Percentiles rank a stretch among this genome's conserved stretches.
phyloP scores from a whole-genome alignment of 768 basidiomycete genomes.

The Clitopilus passeckerianus region DNA sequence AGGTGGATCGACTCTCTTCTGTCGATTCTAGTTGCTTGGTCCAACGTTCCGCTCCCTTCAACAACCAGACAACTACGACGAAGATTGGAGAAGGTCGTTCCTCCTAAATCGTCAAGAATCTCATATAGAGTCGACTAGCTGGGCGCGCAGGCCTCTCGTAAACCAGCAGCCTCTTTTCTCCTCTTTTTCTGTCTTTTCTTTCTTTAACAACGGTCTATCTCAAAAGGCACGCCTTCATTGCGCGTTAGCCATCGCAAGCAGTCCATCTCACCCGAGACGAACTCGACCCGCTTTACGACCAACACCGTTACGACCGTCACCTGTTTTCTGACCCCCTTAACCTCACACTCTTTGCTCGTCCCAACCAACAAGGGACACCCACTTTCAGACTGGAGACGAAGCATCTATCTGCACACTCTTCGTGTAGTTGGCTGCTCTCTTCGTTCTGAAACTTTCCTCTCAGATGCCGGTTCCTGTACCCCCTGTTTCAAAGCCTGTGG shows the following conservation, averaged over 20 bases:
- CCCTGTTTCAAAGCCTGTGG: constrained; percentile 47
- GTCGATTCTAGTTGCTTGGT: constrained; percentile 46
- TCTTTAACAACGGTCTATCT: constrained; percentile 1
- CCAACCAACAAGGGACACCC: constrained; percentile 32
- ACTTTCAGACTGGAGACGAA: constrained; percentile 34
- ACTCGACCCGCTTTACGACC: constrained; percentile 53
- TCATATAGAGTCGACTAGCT: constrained; percentile 19
- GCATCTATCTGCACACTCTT: constrained; percentile 31
- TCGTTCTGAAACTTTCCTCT: constrained; percentile 32
- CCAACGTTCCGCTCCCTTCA: constrained; percentile 23
- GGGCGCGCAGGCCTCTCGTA: constrained; percentile 22
- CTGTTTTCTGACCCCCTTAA: constrained; percentile 27
- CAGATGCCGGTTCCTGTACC: constrained; percentile 90
- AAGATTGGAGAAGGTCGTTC: constrained; percentile 40
- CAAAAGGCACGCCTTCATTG: constrained; percentile 95
- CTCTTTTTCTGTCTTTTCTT: constrained; percentile 23
- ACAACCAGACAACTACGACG: constrained; percentile 31
- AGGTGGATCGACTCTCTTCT: constrained; percentile 47
- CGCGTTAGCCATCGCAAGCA: constrained; percentile 64
- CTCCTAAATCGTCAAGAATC: constrained; percentile 16
- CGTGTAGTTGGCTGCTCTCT: constrained; percentile 42
- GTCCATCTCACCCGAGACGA: constrained; percentile 22
- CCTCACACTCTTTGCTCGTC: constrained; percentile 11
- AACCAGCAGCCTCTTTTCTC: constrained; percentile 26
- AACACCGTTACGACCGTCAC: constrained; percentile 54